Evolutionary conservation across 2,329 filamentous ascomycete species (phyloP).

Genomic region (Colletotrichum liaoningense): DNA sequence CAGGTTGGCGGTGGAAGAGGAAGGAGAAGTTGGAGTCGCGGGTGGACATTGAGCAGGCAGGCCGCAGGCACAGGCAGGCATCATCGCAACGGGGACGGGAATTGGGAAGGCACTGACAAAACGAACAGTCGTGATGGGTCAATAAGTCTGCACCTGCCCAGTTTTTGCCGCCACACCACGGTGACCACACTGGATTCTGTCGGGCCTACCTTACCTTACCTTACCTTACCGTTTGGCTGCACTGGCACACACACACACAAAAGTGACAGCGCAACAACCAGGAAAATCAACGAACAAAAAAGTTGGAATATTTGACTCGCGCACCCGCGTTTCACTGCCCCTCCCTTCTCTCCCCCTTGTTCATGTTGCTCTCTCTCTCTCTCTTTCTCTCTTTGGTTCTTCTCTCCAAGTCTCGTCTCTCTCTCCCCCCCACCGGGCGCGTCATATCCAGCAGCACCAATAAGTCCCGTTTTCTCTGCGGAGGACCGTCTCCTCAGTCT

Average conservation of each 20-base stretch:
- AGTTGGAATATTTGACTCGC: slow-evolving; percentile 28
- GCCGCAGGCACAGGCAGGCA: not conserved
- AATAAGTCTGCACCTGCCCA: not conserved
- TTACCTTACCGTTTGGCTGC: not conserved
- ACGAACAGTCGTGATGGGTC: not conserved
- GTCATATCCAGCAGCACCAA: not conserved
- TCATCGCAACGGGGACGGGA: not conserved
- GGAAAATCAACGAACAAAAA: not conserved
- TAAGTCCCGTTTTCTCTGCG: not conserved
- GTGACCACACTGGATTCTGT: no score
- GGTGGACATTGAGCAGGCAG: not conserved
- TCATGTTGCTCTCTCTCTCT: not conserved
- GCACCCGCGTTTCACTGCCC: slow-evolving; percentile 26
- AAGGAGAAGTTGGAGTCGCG: not conserved
- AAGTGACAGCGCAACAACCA: not conserved
- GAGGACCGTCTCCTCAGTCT: not conserved
- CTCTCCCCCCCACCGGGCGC: no score
- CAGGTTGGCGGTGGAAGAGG: not conserved
- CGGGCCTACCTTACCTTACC: no score
- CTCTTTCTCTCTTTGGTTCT: not conserved
- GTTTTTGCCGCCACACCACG: not conserved
- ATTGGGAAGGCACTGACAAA: not conserved
- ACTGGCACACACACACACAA: not conserved
- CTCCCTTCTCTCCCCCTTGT: not conserved
- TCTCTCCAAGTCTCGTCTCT: not conserved